These are phyloP conservation scores for Claviceps citrina DNA, from an alignment of 2,329 filamentous ascomycete genomes.

Conservation along the genomic window DNA sequence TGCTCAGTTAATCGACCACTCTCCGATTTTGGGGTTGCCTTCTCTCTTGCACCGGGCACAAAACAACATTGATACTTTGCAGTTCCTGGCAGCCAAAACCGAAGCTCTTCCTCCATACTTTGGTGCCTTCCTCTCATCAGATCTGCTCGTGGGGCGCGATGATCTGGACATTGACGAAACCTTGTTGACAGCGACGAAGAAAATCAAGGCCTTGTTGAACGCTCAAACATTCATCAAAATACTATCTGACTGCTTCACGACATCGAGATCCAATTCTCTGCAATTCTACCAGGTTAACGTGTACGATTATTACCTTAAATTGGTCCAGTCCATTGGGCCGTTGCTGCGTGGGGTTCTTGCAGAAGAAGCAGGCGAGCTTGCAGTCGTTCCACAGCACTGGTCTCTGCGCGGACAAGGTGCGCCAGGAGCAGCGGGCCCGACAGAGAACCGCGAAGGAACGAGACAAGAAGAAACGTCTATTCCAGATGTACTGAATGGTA, in stretches of 20 bases:
- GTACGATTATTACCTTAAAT: constrained; percentile 63
- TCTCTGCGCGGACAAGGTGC: constrained; percentile 21
- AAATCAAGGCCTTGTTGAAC: constrained; percentile 64
- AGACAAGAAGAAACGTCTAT: constrained; percentile 13
- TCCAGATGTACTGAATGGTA: constrained; percentile 17
- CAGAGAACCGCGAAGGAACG: constrained; percentile 12
- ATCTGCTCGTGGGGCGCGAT: constrained; percentile 17
- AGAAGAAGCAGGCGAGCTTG: constrained; percentile 66
- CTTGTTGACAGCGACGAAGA: constrained; percentile 51
- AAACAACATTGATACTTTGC: constrained; percentile 49
- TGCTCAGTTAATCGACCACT: constrained; percentile 63
- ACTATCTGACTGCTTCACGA: constrained; percentile 58
- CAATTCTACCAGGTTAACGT: constrained; percentile 67
- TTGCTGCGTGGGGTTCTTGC: constrained; percentile 68
- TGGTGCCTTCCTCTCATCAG: constrained; percentile 43
- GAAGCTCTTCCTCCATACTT: constrained; percentile 52
- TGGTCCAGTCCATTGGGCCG: constrained; percentile 61
- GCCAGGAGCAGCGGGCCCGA: constrained; percentile 9
- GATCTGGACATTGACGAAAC: constrained; percentile 22
- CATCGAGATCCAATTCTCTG: constrained; percentile 45
- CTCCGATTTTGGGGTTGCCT: constrained; percentile 66
- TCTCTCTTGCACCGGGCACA: constrained; percentile 65
- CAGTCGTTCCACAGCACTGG: constrained; percentile 58
- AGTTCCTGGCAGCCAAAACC: constrained; percentile 42
- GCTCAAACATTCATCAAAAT: constrained; percentile 63